phyloP scores from a whole-genome alignment of 2,329 filamentous ascomycete genomes.

The Colletotrichum neosansevieriae region DNA sequence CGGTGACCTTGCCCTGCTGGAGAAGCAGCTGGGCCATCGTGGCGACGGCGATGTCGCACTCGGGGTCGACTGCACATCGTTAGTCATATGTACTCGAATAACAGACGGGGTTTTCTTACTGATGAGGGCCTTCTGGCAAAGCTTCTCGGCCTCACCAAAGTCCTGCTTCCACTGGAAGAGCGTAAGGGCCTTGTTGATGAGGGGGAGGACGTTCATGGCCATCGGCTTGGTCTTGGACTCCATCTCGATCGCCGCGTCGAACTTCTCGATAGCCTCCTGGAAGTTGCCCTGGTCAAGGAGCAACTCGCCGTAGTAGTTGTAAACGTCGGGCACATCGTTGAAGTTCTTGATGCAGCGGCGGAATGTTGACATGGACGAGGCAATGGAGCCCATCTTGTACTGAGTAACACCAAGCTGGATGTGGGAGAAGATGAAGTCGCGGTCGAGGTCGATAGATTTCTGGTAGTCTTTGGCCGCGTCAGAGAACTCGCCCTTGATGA shows the following conservation, averaged over 20 bases:
- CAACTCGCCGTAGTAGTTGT: conserved; percentile 99
- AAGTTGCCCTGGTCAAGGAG: conserved; percentile 97
- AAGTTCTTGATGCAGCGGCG: conserved; percentile 98
- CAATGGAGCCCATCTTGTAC: conserved; percentile 99
- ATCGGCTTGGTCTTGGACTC: conserved; percentile 94
- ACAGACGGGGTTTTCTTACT: conserved; percentile 70
- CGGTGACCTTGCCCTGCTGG: conserved; percentile 96
- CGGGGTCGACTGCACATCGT: conserved; percentile 82
- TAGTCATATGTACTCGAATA: conserved; percentile 45
- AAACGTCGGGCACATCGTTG: conserved; percentile 94
- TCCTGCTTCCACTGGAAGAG: conserved; percentile 99
- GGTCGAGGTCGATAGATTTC: conserved; percentile 97
- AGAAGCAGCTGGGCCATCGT: conserved; percentile 98
- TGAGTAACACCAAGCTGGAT: conserved; percentile 99
- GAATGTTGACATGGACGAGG: conserved; percentile 98
- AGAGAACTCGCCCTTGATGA: conserved; percentile 93
- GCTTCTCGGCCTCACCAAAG: conserved; percentile 91
- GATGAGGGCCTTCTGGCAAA: conserved; percentile 97
- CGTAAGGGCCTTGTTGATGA: conserved; percentile 98
- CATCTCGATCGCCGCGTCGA: conserved; percentile 98
- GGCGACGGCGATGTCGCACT: conserved; percentile 98
- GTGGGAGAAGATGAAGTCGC: conserved; percentile 98
- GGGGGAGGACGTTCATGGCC: conserved; percentile 95
- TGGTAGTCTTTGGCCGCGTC: conserved; percentile 99
- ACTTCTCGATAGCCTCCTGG: conserved; percentile 95